phyloP scores from a whole-genome alignment of 441 rosid species.

The Bruguiera hainesii region DNA sequence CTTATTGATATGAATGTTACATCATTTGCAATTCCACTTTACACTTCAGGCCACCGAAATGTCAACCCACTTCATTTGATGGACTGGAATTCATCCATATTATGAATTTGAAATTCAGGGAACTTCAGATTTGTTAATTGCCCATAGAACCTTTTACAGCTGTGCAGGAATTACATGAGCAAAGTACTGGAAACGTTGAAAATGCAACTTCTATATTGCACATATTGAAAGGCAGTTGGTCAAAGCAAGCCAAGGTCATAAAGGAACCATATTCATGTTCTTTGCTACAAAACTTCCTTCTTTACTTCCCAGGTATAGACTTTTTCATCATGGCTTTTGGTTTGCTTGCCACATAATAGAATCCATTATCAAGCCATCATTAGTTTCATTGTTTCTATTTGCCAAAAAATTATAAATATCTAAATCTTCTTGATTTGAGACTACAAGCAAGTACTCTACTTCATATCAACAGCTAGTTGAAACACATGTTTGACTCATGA shows the following conservation, averaged over 20 bases:
- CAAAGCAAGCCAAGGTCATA: slow-evolving; percentile 48
- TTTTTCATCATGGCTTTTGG: slow-evolving; percentile 20
- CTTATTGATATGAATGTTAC: background rate
- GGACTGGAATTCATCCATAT: no score
- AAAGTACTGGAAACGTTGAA: slow-evolving; percentile 30
- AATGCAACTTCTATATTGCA: slow-evolving; percentile 34
- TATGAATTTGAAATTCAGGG: background rate
- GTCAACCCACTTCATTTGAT: no score
- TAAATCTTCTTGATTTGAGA: background rate
- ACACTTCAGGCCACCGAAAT: background rate
- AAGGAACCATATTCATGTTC: slow-evolving; percentile 56
- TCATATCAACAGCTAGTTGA: background rate
- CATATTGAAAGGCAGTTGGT: slow-evolving; percentile 53
- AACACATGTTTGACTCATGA: background rate
- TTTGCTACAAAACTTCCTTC: slow-evolving; percentile 54
- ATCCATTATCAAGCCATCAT: slow-evolving; percentile 5
- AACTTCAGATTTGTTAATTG: slow-evolving; percentile 20
- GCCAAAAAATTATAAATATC: background rate
- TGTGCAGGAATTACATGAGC: slow-evolving; percentile 43
- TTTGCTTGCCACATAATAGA: slow-evolving; percentile 12
- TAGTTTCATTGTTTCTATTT: background rate
- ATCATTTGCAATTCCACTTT: background rate
- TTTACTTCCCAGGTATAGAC: slow-evolving; percentile 75
- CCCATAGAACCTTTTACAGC: slow-evolving; percentile 42
- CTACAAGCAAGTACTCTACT: background rate